These are phyloP conservation scores for Trifolium repens DNA, from an alignment of 306 rosid genomes.

Conservation along the genomic window DNA sequence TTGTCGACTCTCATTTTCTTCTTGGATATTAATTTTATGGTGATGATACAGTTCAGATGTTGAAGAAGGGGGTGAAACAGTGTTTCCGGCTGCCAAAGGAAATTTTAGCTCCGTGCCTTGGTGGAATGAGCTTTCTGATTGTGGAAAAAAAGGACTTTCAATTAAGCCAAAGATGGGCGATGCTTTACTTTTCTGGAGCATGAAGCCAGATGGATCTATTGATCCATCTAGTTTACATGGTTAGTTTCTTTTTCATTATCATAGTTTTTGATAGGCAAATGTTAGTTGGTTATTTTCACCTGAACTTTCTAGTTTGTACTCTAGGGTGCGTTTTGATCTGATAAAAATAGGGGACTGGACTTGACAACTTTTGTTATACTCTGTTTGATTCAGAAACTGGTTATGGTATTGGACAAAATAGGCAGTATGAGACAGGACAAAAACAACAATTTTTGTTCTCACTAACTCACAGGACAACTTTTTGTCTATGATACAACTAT, in stretches of 20 bases:
- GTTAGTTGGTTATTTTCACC: too few species aligned
- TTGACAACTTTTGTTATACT: too few species aligned
- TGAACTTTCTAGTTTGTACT: too few species aligned
- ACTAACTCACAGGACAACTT: too few species aligned
- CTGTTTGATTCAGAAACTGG: too few species aligned
- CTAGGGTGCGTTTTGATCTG: too few species aligned
- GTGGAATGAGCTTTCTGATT: constrained; percentile 96
- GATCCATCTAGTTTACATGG: constrained; percentile 94
- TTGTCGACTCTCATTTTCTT: constrained; percentile 18
- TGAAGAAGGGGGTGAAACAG: constrained; percentile 99
- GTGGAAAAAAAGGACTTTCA: constrained; percentile 84
- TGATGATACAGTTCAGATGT: constrained; percentile 80
- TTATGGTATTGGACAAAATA: too few species aligned
- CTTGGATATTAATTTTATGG: constrained; percentile 17
- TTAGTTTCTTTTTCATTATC: constrained; percentile 25
- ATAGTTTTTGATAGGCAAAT: too few species aligned
- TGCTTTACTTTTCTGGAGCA: constrained; percentile 98
- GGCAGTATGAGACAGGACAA: too few species aligned
- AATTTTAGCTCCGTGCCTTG: constrained; percentile 90
- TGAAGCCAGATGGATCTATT: constrained; percentile 81
- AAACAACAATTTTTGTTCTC: too few species aligned
- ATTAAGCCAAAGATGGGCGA: constrained; percentile 94
- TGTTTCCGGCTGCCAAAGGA: constrained; percentile 88
- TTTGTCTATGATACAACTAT: too few species aligned
- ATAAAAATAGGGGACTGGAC: too few species aligned